Conservation (phyloP, 2,329 filamentous ascomycete genomes). For the Cordyceps farinosa region DNA sequence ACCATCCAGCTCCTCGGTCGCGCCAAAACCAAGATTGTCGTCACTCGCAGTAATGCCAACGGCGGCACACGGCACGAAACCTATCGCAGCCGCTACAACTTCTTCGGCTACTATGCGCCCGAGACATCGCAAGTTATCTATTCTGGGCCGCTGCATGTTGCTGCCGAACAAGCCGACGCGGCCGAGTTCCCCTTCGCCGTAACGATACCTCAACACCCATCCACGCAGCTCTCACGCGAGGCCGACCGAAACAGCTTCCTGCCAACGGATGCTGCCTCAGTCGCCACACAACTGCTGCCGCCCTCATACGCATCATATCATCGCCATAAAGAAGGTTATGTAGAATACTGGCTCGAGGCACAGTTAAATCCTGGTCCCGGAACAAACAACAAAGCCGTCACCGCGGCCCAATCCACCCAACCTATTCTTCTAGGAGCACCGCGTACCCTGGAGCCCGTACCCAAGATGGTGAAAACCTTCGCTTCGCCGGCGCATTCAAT, state of each 20-base stretch:
- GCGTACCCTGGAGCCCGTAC: neutral
- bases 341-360: slow-evolving; percentile 14
- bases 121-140: neutral
- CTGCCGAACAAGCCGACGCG: neutral
- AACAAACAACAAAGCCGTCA: slow-evolving; percentile 2
- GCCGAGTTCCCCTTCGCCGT: slow-evolving; percentile 1
- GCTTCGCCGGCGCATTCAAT: neutral
- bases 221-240: neutral
- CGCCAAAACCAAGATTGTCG: slow-evolving; percentile 7
- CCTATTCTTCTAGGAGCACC: neutral
- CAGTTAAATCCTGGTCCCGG: neutral
- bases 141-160: slow-evolving; percentile 3
- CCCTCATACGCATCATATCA: neutral
- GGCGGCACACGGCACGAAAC: neutral
- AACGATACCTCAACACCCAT: neutral
- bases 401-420: neutral
- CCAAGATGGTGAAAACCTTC: neutral
- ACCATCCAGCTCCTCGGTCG: slow-evolving; percentile 5
- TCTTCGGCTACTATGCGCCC: neutral
- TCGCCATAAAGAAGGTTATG: neutral
- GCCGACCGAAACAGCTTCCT: neutral
- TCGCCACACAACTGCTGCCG: neutral
- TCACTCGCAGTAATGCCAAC: neutral
- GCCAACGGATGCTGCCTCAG: neutral
- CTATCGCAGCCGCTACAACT: slow-evolving; percentile 11